Conservation (phyloP, 345 rosid genomes). For the Durio zibethinus region DNA sequence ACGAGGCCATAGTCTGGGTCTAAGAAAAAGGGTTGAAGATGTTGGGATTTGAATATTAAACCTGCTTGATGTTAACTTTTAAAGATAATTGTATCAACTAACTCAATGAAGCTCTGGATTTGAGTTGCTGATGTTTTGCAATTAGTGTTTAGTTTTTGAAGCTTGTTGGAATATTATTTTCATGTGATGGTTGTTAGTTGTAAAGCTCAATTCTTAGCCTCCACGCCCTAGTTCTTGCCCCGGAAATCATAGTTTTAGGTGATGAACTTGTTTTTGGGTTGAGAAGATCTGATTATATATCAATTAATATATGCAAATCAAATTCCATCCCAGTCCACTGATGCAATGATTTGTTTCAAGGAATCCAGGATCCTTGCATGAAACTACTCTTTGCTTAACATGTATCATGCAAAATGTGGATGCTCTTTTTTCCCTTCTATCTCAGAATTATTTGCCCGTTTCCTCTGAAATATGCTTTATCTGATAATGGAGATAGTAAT, state of each 20-base stretch:
- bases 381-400: background rate
- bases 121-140: no score
- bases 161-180: background rate
- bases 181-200: background rate
- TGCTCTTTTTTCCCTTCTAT: background rate
- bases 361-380: background rate
- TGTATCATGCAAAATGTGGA: background rate
- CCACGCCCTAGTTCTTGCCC: background rate
- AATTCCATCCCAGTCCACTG: background rate
- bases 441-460: background rate
- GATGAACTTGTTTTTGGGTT: background rate
- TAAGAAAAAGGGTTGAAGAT: no score
- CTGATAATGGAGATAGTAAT: background rate
- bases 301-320: background rate
- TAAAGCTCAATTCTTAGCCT: background rate
- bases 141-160: background rate
- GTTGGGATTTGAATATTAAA: no score
- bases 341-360: background rate
- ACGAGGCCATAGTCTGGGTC: no score
- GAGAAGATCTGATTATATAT: background rate
- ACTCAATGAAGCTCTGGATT: no score
- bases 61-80: no score
- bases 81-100: no score
- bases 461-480: background rate
- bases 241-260: background rate